phyloP scores from a whole-genome alignment of 2,329 filamentous ascomycete species.

The Trichophyton mentagrophytes region DNA sequence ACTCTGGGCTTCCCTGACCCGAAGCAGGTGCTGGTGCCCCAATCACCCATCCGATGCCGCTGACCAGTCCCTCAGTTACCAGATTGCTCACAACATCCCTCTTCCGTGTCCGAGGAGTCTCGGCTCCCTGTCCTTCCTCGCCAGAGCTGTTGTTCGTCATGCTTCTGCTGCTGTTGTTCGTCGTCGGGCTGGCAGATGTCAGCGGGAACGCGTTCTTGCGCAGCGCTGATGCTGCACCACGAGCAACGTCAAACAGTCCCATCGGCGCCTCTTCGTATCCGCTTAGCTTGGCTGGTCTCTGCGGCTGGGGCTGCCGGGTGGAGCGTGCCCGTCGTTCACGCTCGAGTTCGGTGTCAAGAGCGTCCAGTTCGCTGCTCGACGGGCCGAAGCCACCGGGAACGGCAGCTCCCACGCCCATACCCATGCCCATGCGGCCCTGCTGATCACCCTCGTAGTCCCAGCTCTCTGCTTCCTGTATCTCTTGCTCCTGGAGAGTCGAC shows the following conservation, averaged over 20 bases:
- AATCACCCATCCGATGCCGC: conserved; percentile 52
- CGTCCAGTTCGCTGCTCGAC: conserved; percentile 33
- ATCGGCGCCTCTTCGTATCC: conserved; percentile 36
- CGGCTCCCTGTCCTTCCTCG: conserved; percentile 16
- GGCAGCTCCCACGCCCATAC: conserved; percentile 13
- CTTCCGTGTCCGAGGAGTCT: conserved; percentile 31
- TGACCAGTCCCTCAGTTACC: conserved; percentile 49
- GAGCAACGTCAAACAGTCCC: conserved; percentile 40
- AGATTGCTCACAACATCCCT: conserved; percentile 49
- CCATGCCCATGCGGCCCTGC: not conserved
- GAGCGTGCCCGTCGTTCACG: conserved; percentile 25
- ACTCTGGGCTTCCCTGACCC: not conserved
- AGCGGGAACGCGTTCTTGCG: conserved; percentile 38
- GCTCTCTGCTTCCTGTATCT: conserved; percentile 43
- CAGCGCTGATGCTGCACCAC: conserved; percentile 37
- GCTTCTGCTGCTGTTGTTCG: conserved; percentile 10
- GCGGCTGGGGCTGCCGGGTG: conserved; percentile 7
- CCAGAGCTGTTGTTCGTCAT: conserved; percentile 6
- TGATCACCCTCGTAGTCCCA: conserved; percentile 46
- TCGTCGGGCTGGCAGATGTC: conserved; percentile 13
- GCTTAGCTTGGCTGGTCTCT: conserved; percentile 7
- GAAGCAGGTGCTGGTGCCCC: conserved; percentile 35
- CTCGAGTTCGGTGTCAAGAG: conserved; percentile 32
- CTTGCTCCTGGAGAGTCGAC: conserved; percentile 40
- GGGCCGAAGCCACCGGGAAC: conserved; percentile 35